Conservation (phyloP, 176 grass and related monocot species). For the Carex scoparia region DNA sequence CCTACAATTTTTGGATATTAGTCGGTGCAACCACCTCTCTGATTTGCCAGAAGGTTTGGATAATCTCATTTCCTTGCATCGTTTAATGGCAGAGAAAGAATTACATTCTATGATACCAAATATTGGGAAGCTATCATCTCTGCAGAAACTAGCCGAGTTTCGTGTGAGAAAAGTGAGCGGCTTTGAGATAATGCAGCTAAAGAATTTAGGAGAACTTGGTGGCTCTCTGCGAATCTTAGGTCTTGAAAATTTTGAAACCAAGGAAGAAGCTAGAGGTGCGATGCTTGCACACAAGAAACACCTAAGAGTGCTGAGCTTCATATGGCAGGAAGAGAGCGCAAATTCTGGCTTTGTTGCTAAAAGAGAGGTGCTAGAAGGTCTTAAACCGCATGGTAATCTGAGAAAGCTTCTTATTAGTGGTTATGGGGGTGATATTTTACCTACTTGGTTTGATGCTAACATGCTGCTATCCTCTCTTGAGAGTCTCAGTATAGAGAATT, state of each 20-base stretch:
- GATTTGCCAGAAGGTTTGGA: conserved; percentile 21
- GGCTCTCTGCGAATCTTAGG: not conserved
- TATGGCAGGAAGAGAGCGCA: conserved; percentile 12
- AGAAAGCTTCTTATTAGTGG: conserved; percentile 24
- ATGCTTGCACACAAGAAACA: conserved; percentile 22
- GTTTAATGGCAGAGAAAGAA: conserved; percentile 26
- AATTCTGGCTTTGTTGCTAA: not conserved
- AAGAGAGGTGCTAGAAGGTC: conserved; percentile 14
- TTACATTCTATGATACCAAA: not conserved
- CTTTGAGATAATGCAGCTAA: conserved; percentile 30
- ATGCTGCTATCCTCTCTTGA: conserved; percentile 2
- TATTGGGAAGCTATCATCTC: conserved; percentile 10
- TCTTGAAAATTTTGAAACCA: conserved; percentile 21
- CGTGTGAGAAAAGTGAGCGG: conserved; percentile 6
- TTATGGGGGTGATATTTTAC: conserved; percentile 16
- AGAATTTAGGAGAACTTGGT: conserved; percentile 27
- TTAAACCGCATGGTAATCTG: conserved; percentile 22
- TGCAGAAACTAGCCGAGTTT: conserved; percentile 26
- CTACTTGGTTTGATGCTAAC: not conserved
- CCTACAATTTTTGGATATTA: conserved; percentile 38
- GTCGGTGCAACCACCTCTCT: not conserved
- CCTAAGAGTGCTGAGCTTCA: conserved; percentile 3
- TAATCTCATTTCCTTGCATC: conserved; percentile 38
- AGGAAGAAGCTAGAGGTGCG: conserved; percentile 15
- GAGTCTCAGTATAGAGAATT: conserved; percentile 22